Percentiles rank a stretch among this genome's conserved stretches.
phyloP scores from a whole-genome alignment of 306 rosid species.

The Cucumis sativus region DNA sequence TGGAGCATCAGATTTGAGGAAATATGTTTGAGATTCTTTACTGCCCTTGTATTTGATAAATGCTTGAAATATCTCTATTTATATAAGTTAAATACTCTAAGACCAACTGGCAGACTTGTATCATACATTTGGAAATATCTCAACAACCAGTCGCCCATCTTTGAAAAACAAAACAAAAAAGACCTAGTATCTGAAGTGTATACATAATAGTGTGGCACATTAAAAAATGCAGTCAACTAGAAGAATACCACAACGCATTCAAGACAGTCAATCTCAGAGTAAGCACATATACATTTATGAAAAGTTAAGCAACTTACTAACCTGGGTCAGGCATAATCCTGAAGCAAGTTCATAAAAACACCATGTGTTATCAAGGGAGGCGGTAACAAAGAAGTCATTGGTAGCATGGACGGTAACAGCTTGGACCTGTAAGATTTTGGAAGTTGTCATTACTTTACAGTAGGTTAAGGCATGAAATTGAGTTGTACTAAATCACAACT shows the following conservation, averaged over 20 bases:
- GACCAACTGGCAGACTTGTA: neutral
- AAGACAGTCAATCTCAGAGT: neutral
- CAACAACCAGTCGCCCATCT: neutral
- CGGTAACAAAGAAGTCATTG: conserved; percentile 79
- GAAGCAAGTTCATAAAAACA: conserved; percentile 89
- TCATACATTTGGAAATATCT: neutral
- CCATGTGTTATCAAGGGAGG: conserved; percentile 94
- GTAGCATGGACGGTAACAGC: conserved; percentile 98
- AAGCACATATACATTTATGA: neutral
- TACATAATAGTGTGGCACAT: neutral
- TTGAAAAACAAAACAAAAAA: neutral
- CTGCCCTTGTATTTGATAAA: neutral
- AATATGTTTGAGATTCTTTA: neutral
- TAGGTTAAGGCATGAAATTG: neutral
- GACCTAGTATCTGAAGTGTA: neutral
- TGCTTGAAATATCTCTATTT: neutral
- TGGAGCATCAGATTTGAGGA: neutral
- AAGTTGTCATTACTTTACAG: neutral
- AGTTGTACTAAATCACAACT: neutral
- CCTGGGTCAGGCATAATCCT: conserved; percentile 93
- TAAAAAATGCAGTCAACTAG: neutral
- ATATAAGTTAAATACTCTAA: neutral
- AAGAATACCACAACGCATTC: neutral
- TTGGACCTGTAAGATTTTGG: conserved; percentile 59
- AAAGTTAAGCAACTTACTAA: conserved; percentile 8